Evolutionary conservation across 1,284 basidiomycete genomes (phyloP).

Genomic region (Marasmius oreades): DNA sequence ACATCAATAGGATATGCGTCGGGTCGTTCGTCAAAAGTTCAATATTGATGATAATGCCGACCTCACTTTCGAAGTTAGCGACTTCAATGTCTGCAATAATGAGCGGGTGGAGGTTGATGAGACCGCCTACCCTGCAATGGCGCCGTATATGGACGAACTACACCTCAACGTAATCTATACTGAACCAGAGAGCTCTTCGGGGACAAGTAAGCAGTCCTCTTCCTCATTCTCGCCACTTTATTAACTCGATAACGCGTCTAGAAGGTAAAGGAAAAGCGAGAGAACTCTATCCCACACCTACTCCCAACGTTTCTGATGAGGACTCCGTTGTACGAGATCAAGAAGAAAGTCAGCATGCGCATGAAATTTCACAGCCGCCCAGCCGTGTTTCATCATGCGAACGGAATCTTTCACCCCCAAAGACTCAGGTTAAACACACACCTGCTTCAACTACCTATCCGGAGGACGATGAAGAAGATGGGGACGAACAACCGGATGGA

Average conservation of each 20-base stretch:
- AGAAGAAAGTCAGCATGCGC: neutral
- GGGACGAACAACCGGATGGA: neutral
- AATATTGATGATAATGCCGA: slow-evolving; percentile 14
- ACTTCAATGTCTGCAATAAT: slow-evolving; percentile 28
- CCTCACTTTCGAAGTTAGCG: slow-evolving; percentile 23
- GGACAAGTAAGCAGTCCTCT: neutral
- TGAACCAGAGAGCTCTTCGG: neutral
- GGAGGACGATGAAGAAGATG: neutral
- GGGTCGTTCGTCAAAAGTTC: slow-evolving; percentile 19
- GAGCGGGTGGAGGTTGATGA: slow-evolving; percentile 28
- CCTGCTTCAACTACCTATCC: neutral
- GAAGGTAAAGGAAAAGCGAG: neutral
- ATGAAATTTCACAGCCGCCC: neutral
- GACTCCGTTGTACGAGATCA: neutral
- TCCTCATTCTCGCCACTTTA: neutral
- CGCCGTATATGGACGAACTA: slow-evolving; percentile 26
- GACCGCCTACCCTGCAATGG: slow-evolving; percentile 27
- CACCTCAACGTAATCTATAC: slow-evolving; percentile 12
- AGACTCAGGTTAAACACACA: neutral
- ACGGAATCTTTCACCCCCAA: neutral
- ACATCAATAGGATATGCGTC: slow-evolving; percentile 22
- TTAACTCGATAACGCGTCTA: neutral
- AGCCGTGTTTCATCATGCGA: neutral
- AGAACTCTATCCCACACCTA: neutral
- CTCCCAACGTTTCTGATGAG: neutral